Percentiles rank a stretch among this genome's conserved stretches.
phyloP scores from a whole-genome alignment of 2,329 filamentous ascomycete species.

The Apiospora koreana region DNA sequence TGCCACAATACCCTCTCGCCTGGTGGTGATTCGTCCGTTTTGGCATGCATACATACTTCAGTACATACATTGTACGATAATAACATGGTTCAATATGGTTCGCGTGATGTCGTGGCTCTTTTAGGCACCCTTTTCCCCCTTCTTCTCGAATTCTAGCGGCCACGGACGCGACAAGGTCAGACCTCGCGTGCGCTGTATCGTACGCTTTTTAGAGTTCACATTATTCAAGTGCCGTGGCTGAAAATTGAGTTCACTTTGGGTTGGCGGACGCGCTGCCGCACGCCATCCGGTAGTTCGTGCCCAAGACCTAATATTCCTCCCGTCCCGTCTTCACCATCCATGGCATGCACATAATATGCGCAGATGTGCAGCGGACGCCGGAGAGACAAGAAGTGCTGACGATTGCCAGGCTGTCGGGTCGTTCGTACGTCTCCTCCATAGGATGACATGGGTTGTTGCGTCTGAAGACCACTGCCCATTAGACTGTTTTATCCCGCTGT shows the following conservation, averaged over 20 bases:
- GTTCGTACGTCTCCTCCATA: not conserved
- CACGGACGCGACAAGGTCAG: not conserved
- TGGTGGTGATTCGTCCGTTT: not conserved
- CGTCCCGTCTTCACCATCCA: not conserved
- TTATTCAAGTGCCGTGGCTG: not conserved
- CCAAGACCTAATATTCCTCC: not conserved
- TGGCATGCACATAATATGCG: not conserved
- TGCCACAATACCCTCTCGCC: not conserved
- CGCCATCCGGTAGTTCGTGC: not conserved
- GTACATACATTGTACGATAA: too few species aligned
- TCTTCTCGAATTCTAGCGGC: not conserved
- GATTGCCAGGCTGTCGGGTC: not conserved
- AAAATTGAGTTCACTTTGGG: not conserved
- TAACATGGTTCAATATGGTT: not conserved
- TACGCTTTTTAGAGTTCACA: not conserved
- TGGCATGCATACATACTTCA: too few species aligned
- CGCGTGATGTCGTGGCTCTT: not conserved
- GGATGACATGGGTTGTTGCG: not conserved
- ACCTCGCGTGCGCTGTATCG: not conserved
- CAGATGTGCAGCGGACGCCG: not conserved
- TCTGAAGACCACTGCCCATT: slow-evolving; percentile 1
- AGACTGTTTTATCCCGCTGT: not conserved
- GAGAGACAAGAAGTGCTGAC: not conserved
- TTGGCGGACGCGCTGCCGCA: not conserved
- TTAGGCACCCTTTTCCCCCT: not conserved